Base-by-base conservation (phyloP, 1,284 basidiomycete species). In the Volvariella volvacea region DNA sequence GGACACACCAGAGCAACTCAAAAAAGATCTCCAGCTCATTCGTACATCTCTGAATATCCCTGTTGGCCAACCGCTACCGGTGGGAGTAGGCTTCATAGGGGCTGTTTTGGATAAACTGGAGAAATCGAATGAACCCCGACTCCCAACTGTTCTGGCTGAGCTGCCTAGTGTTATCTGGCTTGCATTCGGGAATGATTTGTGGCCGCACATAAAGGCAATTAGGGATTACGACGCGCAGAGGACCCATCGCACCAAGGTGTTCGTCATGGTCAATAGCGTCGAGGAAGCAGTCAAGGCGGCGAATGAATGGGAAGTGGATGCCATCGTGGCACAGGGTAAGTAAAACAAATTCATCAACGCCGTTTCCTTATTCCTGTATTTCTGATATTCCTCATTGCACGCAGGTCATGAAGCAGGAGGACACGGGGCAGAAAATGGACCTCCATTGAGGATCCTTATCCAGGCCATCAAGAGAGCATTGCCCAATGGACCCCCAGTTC, bases 391-490 rank as follows among this genome's bases (percentile, higher is more conserved):
- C 6, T 28, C 6, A 28, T 12, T 28, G 25, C 12, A 3, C 4
- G 4, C 31, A 83, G 79, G 81, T 10, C 71, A 61, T 49, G 80
- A 83, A 54, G 68, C 80, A 22, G 81, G 81, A 0, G 82, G 80
- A n/a, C 80, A 83, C 53, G 79, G 79, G 1, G 60, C 65, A 38
- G 50, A 61, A 22, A 54, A 64, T 14, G 65, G 78, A 2, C 76
- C 73, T 32, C 70, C 80, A 0, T 64, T 75, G 6, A 60, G 75
- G 46, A 65, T 61, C 10, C 55, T 83, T n/a, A 53, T 83, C 10
- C 66, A 71, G 17, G 65, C 68, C 20, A 61, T 79, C 43, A 53
- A 76, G 16, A 52, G 55, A 2, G 66, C 57, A 4, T 45, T 78
- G 9, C 66, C 68, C 2, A 30, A 54, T 20, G 57, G 56, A 2